These are phyloP conservation scores for Fraxinus floribunda DNA, from an alignment of 305 asterid species.

Conservation along the genomic window DNA sequence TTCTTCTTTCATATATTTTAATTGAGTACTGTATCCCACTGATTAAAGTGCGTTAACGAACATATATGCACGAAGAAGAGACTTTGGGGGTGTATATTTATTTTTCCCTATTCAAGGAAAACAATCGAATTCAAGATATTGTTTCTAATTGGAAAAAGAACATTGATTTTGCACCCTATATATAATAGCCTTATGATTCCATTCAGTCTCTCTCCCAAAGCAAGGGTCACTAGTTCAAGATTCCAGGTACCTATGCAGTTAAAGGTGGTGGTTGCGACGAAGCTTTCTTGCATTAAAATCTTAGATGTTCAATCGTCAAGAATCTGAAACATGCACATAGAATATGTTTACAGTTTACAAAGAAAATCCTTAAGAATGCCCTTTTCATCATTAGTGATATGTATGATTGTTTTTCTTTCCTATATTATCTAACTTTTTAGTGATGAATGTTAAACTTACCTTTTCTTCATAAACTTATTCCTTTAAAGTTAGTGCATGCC, in stretches of 20 bases:
- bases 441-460: not conserved
- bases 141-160: not conserved
- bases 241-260: slow-evolving; percentile 15
- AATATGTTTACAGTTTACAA: not conserved
- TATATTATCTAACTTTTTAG: not conserved
- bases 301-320: not conserved
- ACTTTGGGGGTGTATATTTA: not conserved
- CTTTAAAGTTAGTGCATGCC: not conserved
- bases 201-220: slow-evolving; percentile 29
- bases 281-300: slow-evolving; percentile 13
- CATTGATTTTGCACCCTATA: slow-evolving; percentile 24
- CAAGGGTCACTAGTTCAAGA: slow-evolving; percentile 32
- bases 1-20: slow-evolving; percentile 3
- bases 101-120: not conserved
- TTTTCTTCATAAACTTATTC: not conserved
- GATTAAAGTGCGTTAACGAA: not conserved
- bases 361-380: slow-evolving; percentile 1
- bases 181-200: slow-evolving; percentile 8
- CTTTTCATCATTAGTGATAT: not conserved
- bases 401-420: slow-evolving; percentile 6
- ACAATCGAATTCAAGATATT: not conserved
- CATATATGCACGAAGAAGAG: not conserved
- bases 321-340: not conserved
- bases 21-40: not conserved
- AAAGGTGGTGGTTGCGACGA: slow-evolving; percentile 9